phyloP scores from a whole-genome alignment of 2,329 filamentous ascomycete species.

The Calonectria pauciramosa region DNA sequence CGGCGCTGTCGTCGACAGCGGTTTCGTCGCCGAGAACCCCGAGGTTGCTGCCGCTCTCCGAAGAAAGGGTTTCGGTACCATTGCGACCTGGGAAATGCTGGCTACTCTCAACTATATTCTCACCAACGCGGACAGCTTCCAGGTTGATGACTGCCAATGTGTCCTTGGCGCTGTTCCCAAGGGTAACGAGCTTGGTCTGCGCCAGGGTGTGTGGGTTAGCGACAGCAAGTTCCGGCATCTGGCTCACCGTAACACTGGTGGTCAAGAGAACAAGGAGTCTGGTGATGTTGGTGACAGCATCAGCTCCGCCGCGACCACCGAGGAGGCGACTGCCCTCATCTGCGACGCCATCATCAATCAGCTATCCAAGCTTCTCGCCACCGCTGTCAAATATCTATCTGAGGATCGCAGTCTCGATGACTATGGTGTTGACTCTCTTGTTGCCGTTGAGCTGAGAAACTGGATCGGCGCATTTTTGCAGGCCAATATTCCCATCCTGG shows the following conservation, averaged over 20 bases:
- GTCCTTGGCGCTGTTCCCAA: conserved; percentile 24
- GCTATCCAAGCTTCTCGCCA: conserved; percentile 44
- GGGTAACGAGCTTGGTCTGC: conserved; percentile 17
- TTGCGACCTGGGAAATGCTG: conserved; percentile 31
- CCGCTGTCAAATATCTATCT: conserved; percentile 43
- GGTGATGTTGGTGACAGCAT: conserved; percentile 22
- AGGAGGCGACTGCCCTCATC: conserved; percentile 37
- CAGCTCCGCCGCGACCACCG: conserved; percentile 22
- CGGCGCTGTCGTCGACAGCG: conserved; percentile 41
- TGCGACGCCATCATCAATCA: conserved; percentile 36
- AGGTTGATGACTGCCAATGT: conserved; percentile 15
- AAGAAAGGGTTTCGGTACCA: conserved; percentile 30
- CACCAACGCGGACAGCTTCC: neutral
- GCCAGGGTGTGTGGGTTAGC: conserved; percentile 9
- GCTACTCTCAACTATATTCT: conserved; percentile 32
- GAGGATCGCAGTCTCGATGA: conserved; percentile 32
- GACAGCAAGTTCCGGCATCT: conserved; percentile 15
- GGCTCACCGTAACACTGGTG: neutral
- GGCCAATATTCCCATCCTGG: conserved; percentile 39
- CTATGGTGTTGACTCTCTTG: conserved; percentile 50
- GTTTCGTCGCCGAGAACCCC: conserved; percentile 38
- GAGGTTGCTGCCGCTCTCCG: conserved; percentile 31
- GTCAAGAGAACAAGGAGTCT: conserved; percentile 11
- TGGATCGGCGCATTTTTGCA: conserved; percentile 43
- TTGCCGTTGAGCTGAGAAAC: conserved; percentile 49